Percentiles rank a stretch among this genome's conserved stretches.
Evolutionary conservation across 2,329 filamentous ascomycete genomes (phyloP).

Genomic region (Pestalotiopsis sp.): DNA sequence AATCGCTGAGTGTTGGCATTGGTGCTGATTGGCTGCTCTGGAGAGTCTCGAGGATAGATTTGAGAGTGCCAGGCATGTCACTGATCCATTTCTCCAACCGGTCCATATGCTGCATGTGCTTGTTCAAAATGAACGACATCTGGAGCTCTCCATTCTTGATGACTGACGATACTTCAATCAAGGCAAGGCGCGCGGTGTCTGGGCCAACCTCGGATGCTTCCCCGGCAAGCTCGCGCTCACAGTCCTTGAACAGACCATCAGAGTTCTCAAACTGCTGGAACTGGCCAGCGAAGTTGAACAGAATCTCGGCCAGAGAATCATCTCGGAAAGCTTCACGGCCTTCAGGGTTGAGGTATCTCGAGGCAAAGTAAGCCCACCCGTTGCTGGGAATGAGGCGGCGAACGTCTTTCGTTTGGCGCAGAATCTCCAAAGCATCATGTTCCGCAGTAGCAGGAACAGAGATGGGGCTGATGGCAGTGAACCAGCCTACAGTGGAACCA

Average conservation of each 20-base stretch:
- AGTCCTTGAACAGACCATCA: slow-evolving; percentile 8
- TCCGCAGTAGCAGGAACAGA: not conserved
- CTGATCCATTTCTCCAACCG: slow-evolving; percentile 10
- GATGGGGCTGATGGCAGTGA: slow-evolving; percentile 6
- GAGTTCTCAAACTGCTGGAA: slow-evolving; percentile 20
- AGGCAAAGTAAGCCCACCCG: slow-evolving; percentile 40
- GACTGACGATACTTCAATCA: slow-evolving; percentile 14
- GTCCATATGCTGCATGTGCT: slow-evolving; percentile 13
- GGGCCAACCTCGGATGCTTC: slow-evolving; percentile 11
- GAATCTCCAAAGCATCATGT: not conserved
- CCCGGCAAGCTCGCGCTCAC: slow-evolving; percentile 4
- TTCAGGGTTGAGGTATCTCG: slow-evolving; percentile 31
- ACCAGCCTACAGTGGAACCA: slow-evolving; percentile 18
- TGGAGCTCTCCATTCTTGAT: slow-evolving; percentile 13
- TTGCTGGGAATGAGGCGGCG: slow-evolving; percentile 36
- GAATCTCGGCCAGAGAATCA: slow-evolving; percentile 41
- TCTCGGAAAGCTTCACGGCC: slow-evolving; percentile 32
- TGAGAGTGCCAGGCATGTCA: not conserved
- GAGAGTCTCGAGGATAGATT: not conserved
- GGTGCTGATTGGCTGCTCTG: not conserved
- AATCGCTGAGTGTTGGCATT: slow-evolving; percentile 13
- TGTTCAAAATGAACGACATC: slow-evolving; percentile 15
- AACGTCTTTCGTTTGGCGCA: slow-evolving; percentile 34
- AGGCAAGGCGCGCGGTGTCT: slow-evolving; percentile 15
- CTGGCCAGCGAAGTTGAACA: slow-evolving; percentile 20